Conservation (phyloP, 768 basidiomycete genomes). For the Pulveroboletus sp. region DNA sequence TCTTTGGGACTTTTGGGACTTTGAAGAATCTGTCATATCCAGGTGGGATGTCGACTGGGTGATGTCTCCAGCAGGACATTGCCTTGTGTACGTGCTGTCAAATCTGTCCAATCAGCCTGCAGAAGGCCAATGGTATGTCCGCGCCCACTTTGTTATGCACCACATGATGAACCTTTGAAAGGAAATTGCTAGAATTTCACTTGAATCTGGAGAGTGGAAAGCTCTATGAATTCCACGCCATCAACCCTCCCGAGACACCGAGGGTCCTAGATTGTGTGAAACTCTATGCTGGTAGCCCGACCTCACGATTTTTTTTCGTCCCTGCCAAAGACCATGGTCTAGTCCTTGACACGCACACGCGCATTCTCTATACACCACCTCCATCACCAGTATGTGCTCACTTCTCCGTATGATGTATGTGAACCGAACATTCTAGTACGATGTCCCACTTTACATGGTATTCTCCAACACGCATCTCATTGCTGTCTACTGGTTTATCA, state of each 20-base stretch:
- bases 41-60: neutral
- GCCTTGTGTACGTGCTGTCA: neutral
- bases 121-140: neutral
- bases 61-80: neutral
- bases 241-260: neutral
- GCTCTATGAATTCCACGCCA: neutral
- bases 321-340: rapidly evolving
- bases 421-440: too few relatives aligned
- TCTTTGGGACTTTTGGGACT: neutral
- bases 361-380: neutral
- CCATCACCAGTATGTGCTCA: neutral
- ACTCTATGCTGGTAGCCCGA: neutral
- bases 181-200: neutral
- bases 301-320: neutral
- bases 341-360: conserved; percentile 1
- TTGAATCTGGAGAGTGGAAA: neutral
- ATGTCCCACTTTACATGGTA: neutral
- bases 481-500: too few relatives aligned
- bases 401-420: too few relatives aligned
- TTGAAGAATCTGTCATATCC: rapidly evolving
- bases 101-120: neutral
- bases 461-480: neutral
- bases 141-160: too few relatives aligned
- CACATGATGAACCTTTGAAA: neutral
- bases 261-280: rapidly evolving